Conservation (phyloP, 169 alveolate species). For the Eimeria necatrix region DNA sequence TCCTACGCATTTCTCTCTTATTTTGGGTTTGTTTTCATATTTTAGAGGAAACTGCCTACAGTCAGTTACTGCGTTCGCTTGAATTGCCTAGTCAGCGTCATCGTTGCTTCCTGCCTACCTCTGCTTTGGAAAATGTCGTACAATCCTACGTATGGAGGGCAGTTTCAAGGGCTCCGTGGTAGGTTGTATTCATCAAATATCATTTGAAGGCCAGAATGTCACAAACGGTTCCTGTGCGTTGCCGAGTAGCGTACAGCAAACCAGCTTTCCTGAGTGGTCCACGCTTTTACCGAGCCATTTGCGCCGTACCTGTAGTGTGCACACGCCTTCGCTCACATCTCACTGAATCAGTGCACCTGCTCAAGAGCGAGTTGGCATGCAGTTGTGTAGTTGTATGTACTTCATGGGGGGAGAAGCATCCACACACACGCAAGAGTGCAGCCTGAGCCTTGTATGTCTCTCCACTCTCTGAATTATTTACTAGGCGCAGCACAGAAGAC, state of each 20-base stretch:
- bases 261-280: neutral
- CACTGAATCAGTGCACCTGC: too few species aligned
- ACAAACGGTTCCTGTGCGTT: neutral
- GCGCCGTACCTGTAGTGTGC: too few species aligned
- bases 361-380: neutral
- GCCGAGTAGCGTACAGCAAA: neutral
- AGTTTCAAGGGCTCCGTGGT: constrained; percentile 69
- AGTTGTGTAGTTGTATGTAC: neutral
- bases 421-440: neutral
- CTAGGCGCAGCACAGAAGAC: constrained; percentile 40
- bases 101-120: neutral
- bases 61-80: too few species aligned
- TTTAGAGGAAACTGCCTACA: neutral
- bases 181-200: neutral
- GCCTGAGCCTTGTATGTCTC: neutral
- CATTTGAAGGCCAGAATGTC: neutral
- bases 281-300: neutral
- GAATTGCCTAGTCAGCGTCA: neutral
- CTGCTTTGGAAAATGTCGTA: constrained; percentile 66
- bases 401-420: neutral
- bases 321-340: too few species aligned
- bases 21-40: neutral
- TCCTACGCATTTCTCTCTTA: neutral
- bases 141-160: constrained; percentile 78
- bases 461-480: neutral